Evolutionary conservation across 2,329 filamentous ascomycete species (phyloP), one percentile per base, ranked within the genome.

Genomic region (Arachnomyces sp.): DNA sequence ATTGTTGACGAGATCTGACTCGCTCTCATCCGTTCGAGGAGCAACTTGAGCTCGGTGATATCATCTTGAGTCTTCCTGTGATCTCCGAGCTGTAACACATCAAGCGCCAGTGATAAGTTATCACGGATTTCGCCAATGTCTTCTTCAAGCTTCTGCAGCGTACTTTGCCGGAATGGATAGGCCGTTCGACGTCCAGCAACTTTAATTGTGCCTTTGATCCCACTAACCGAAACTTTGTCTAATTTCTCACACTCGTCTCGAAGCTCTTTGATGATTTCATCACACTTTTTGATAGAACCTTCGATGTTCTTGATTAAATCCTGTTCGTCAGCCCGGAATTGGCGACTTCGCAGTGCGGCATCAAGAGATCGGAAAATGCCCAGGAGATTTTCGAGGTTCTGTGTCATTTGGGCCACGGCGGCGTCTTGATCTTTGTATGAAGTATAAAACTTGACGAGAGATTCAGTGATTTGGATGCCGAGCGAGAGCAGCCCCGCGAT

Each of bases 121-220:
- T 45, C 46, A 13, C 58, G 43, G 14, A 59, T 52, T 2, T 61
- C 60, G 38, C 51, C 47, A n/a, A 64, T 47, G 38, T 63, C 53
- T 45, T 63, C 59, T 41, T 63, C 56, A 7, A 67, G 57, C 41
- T 62, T 63, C 38, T 59, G 50, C 32, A 68, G 44, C 1, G 63
- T 67, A 34, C 58, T 64, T 42, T 54, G 47, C 31, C 56, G 52
- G 42, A 67, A 52, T 15, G 49, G 51, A 46, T 55, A 54, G 18
- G 43, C 35, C 2, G 28, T 43, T 17, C 49, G 45, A 34, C 45
- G 49, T 13, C 48, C 43, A 29, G 43, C 40, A 38, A 46, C 15
- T 31, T 46, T 48, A 37, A 48, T 13, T 5, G 32, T 20, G 16
- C 39, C 9, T 28, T 43, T 44, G 30, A 43, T 40, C 25, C 37